These are phyloP conservation scores for Macroventuria anomochaeta DNA, from an alignment of 2,329 filamentous ascomycete genomes.

Conservation along the genomic window DNA sequence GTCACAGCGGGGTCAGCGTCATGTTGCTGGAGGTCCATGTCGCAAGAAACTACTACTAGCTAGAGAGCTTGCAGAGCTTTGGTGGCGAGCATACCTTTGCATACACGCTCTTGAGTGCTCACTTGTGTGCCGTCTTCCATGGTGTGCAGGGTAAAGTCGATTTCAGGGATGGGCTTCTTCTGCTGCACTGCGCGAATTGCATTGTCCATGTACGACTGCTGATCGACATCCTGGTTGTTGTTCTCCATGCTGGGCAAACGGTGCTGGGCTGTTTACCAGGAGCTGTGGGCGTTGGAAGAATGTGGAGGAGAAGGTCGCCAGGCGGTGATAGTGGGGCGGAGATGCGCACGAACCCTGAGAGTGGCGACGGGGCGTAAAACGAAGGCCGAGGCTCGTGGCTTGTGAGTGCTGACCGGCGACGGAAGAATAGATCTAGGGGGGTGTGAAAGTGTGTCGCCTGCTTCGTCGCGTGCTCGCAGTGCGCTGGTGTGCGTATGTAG, in stretches of 20 bases:
- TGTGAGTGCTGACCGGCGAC: conserved; percentile 19
- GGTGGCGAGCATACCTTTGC: conserved; percentile 76
- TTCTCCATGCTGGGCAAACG: conserved; percentile 44
- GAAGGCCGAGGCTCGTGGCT: conserved; percentile 39
- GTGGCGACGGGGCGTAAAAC: conserved; percentile 42
- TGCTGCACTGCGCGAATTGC: conserved; percentile 89
- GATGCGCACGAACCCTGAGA: conserved; percentile 29
- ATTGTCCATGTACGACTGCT: conserved; percentile 72
- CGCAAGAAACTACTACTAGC: conserved; percentile 1
- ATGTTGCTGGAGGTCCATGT: conserved; percentile 24
- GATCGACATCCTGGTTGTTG: conserved; percentile 44
- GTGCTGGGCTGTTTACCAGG: conserved; percentile 19
- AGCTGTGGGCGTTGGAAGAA: conserved; percentile 33
- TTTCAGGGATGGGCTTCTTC: conserved; percentile 95
- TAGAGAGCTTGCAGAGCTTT: conserved; percentile 1
- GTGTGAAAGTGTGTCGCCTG: conserved; percentile 16
- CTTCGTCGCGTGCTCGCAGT: conserved; percentile 43
- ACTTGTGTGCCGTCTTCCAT: conserved; percentile 98
- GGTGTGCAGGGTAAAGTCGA: conserved; percentile 96
- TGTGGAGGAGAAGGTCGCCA: conserved; percentile 33
- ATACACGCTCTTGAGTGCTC: conserved; percentile 92
- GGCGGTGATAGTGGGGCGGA: conserved; percentile 43
- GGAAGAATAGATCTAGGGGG: conserved; percentile 8
- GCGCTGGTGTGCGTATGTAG: conserved; percentile 28
- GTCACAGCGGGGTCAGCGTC: conserved; percentile 33